Base-by-base conservation (phyloP, 768 basidiomycete genomes). In the Trametes coccinea region DNA sequence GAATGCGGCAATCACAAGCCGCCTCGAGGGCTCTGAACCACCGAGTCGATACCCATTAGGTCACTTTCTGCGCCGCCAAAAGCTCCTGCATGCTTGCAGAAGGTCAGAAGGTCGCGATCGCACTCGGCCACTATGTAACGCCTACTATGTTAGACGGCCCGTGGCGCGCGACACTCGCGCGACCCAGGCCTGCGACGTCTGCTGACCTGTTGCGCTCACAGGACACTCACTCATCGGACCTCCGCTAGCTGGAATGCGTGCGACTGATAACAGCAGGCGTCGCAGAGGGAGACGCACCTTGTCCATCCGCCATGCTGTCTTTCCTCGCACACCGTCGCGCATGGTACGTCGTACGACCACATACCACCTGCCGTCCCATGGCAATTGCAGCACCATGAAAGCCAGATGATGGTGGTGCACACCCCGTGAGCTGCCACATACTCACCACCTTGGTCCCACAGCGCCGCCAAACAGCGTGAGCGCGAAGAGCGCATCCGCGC, bases 311-410 rank as follows among this genome's bases (percentile, higher is more conserved):
- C 48, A 57, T 68, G 53, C 59, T 67, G 56, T 63, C 61, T 11
- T 67, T 51, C 49, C 58, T 69, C n/a, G 69, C 69, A 3, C 70
- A 71, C 51, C 64, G 64, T 17, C 64, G 63, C 31, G 64, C 69
- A 55, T 69, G 67, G 70, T 71, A 55, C 59, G 65, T 60, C 44
- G 57, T 45, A 40, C 56, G 39, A 11, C 39, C 40, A 30, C 52
- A 16, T 40, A 45, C 33, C 17, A 30, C 16, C 47, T 16, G n/a
- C 41, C 4, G 11, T 13, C 17, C 45, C 34, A 22, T 22, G 22
- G 22, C 22, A 22, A 22, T 22, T 22, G 22, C 22, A 22, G 22
- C 22, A 22, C 22, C 22, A 1, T 22, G 22, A 22, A 22, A 22
- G 22, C 22, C 22, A 22, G 22, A 22, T 22, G 17, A 14, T 33